Evolutionary conservation across 2,329 filamentous ascomycete genomes (phyloP).

Genomic region (Arthrobotrys pseudoclavata): DNA sequence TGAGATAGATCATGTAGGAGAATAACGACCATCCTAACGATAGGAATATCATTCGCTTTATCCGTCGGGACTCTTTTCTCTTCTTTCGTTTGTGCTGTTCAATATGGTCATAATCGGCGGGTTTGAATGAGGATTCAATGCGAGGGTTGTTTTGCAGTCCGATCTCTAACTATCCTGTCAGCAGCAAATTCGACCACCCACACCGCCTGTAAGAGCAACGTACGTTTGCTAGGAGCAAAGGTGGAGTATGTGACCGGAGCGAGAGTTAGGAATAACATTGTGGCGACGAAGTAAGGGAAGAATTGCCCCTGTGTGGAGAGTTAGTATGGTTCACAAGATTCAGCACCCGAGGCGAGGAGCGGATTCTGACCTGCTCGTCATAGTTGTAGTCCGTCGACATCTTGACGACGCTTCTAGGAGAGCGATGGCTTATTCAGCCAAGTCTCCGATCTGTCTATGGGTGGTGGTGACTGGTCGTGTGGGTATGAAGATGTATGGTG

Average conservation of each 20-base stretch:
- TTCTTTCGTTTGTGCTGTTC: constrained; percentile 85
- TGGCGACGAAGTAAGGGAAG: constrained; percentile 99
- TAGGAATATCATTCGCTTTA: constrained; percentile 80
- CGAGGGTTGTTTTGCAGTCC: constrained; percentile 63
- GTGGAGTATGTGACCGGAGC: constrained; percentile 90
- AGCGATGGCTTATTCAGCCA: constrained; percentile 52
- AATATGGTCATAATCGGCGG: constrained; percentile 85
- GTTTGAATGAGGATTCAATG: constrained; percentile 77
- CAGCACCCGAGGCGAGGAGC: constrained; percentile 45
- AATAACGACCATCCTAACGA: constrained; percentile 84
- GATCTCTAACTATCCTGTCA: constrained; percentile 61
- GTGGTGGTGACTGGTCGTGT: constrained; percentile 38
- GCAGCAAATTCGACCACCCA: constrained; percentile 1
- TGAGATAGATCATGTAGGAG: constrained; percentile 91
- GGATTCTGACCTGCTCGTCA: constrained; percentile 81
- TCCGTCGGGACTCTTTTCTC: constrained; percentile 87
- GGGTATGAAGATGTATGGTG: constrained; percentile 39
- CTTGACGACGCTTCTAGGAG: constrained; percentile 66
- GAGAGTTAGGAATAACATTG: constrained; percentile 86
- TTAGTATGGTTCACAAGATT: constrained; percentile 37
- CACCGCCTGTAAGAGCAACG: constrained; percentile 60
- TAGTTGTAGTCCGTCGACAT: constrained; percentile 98
- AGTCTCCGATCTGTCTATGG: constrained; percentile 43
- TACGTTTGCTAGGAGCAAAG: constrained; percentile 80
- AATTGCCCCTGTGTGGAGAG: constrained; percentile 80